Evolutionary conservation across 2,329 filamentous ascomycete genomes (phyloP).

Genomic region (Botrytis medusae): DNA sequence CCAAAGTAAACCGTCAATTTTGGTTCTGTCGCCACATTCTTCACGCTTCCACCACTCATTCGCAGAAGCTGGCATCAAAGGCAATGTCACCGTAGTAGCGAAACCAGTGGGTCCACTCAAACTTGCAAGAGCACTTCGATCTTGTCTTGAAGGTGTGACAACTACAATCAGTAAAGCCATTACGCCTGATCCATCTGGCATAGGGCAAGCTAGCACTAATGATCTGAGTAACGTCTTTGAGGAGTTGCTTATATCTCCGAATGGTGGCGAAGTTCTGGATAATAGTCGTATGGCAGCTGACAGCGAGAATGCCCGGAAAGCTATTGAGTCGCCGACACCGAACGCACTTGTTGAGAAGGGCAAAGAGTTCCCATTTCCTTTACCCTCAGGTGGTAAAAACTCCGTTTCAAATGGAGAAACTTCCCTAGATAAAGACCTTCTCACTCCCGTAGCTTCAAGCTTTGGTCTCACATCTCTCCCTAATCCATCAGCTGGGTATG

Average conservation of each 20-base stretch:
- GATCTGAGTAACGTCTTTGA: conserved; percentile 37
- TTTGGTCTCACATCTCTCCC: background rate
- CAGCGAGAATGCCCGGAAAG: conserved; percentile 38
- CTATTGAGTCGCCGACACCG: conserved; percentile 38
- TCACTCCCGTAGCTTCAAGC: background rate
- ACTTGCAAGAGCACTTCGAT: conserved; percentile 36
- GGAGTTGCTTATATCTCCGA: conserved; percentile 32
- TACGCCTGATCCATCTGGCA: conserved; percentile 26
- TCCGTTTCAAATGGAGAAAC: background rate
- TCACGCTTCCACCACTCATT: conserved; percentile 31
- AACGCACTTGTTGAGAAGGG: conserved; percentile 32
- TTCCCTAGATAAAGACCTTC: background rate
- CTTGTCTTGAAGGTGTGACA: conserved; percentile 32
- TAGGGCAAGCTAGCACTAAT: conserved; percentile 25
- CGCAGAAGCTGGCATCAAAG: conserved; percentile 22
- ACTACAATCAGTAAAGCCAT: background rate
- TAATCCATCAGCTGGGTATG: background rate
- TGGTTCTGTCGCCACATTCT: conserved; percentile 38
- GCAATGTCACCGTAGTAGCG: conserved; percentile 37
- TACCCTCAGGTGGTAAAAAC: background rate
- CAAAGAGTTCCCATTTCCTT: conserved; percentile 38
- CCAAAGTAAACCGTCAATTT: conserved; percentile 27
- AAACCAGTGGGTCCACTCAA: conserved; percentile 40
- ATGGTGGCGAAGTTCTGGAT: conserved; percentile 36
- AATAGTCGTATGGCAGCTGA: conserved; percentile 39